These are phyloP conservation scores for Lyophyllum shimeji DNA, from an alignment of 768 basidiomycete species.

Conservation along the genomic window DNA sequence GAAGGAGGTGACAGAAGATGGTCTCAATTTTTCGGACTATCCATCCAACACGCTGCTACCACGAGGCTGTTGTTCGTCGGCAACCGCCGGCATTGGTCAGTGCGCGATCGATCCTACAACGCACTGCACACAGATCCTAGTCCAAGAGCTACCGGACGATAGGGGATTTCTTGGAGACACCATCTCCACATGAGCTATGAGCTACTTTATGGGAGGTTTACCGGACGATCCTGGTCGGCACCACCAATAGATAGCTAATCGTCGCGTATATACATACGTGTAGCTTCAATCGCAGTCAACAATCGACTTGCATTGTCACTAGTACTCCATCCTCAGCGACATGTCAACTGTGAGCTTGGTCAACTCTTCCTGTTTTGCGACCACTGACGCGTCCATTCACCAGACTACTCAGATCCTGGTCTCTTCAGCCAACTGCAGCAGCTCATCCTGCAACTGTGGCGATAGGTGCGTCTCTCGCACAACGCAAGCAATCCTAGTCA, in stretches of 20 bases:
- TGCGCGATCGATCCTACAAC: constrained; percentile 12
- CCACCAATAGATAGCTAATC: constrained; percentile 15
- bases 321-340: neutral
- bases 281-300: neutral
- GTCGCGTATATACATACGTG: too few species aligned
- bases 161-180: neutral
- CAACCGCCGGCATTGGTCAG: constrained; percentile 23
- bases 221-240: constrained; percentile 1
- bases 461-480: constrained; percentile 31
- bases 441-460: constrained; percentile 50
- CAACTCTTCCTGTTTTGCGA: neutral
- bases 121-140: too few species aligned
- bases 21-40: constrained; percentile 22
- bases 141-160: too few species aligned
- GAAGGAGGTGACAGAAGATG: constrained; percentile 12
- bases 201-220: constrained; percentile 12
- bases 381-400: constrained; percentile 5
- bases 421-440: constrained; percentile 48
- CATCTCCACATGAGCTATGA: too few species aligned
- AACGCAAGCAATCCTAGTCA: neutral
- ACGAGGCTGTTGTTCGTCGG: constrained; percentile 42
- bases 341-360: constrained; percentile 41
- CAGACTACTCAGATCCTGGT: constrained; percentile 38
- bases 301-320: neutral
- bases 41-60: constrained; percentile 39